A percentile compares a stretch with the other conserved stretches of the same genome.
Evolutionary conservation across 331 rosid genomes (phyloP).

Genomic region (Telfairia occidentalis): DNA sequence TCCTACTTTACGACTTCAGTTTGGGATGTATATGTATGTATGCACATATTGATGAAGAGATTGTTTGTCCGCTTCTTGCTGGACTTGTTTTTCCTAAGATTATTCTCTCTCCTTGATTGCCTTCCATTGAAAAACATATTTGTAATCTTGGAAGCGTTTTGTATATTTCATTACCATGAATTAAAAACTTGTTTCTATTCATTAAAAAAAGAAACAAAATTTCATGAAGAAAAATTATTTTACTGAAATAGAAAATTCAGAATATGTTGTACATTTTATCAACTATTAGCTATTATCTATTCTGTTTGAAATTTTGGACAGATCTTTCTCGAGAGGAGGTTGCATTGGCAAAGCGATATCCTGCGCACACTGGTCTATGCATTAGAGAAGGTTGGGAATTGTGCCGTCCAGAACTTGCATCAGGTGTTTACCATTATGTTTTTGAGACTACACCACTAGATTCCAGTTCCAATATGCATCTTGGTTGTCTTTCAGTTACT

Average conservation of each 20-base stretch:
- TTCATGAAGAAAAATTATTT: not conserved
- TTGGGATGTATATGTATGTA: not conserved
- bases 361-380: conserved; percentile 78
- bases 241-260: not conserved
- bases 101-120: not conserved
- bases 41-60: not conserved
- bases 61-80: not conserved
- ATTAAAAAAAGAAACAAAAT: not conserved
- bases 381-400: conserved; percentile 96
- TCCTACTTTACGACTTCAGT: not conserved
- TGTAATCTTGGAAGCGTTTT: not conserved
- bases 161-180: not conserved
- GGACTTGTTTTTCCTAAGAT: not conserved
- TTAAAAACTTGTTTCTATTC: not conserved
- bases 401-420: conserved; percentile 61
- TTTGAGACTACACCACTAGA: too few relatives aligned
- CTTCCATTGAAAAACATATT: not conserved
- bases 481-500: not conserved
- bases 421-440: conserved; percentile 26
- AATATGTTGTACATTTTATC: not conserved
- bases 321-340: conserved; percentile 78
- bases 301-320: conserved; percentile 22
- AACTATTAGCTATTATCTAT: not conserved
- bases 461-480: too few relatives aligned
- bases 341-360: conserved; percentile 67